Base-by-base conservation (phyloP, 2,329 filamentous ascomycete species). In the Diaporthe caulivora region DNA sequence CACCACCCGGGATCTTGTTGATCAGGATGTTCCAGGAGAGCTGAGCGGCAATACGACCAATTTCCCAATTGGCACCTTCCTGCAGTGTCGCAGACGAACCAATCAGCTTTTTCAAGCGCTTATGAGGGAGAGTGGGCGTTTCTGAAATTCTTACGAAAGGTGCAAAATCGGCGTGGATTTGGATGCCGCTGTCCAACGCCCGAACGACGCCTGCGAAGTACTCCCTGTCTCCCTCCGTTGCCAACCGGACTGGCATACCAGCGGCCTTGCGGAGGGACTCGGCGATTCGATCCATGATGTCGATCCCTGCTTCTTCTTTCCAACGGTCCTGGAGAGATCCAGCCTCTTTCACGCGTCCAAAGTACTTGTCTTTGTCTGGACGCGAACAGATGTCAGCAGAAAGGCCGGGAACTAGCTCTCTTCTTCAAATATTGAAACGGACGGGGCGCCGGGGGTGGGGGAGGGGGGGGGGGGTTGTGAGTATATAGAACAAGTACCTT, bases 1-100 rank as follows among this genome's bases (percentile, higher is more conserved):
- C 58, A 40, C 58, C 58, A 21, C 58, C 58, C 15, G 37, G 58
- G 17, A 64, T n/a, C 24, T 64, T 64, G 58, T 64, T 64, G 29
- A 64, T 31, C 37, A 64, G 21, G 58, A 64, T 64, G 40, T 64
- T 64, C 58, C 58, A 64, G 15, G 58, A 64, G 58, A 64, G 58
- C 58, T 64, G 58, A 10, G 58, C 58, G 18, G 37, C 58, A 24
- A 64, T 40, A 18, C 58, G 58, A 2, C 37, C 58, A n/a, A 64
- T 64, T 17, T 64, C 58, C 58, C 58, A 64, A 64, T 26, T 24
- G 24, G 58, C 37, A 21, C 58, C 58, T 64, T 64, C 58, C 58
- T 64, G 58, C 17, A 3, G 42, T 21, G 21, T 47, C 42, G 42
- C 42, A 47, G 42, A 47, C 42, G 42, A 8, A 21, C 15, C 8